Base-by-base conservation (phyloP, 2,329 filamentous ascomycete genomes). In the Sordariomycetes sp. region DNA sequence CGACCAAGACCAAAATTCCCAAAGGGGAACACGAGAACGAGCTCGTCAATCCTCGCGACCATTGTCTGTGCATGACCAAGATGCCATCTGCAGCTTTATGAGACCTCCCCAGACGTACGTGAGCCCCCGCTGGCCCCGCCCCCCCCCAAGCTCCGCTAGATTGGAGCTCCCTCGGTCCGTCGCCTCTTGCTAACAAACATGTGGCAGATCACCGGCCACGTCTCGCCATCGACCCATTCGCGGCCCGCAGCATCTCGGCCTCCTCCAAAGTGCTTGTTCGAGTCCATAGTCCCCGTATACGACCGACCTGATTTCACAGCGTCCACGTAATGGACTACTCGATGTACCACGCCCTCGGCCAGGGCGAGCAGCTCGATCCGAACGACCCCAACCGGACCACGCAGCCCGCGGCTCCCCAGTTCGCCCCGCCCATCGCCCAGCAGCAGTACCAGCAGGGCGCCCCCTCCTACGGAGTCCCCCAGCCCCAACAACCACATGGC, bases 271-370 rank as follows among this genome's bases (percentile, higher is more conserved):
- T n/a, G 15, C n/a, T 45, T n/a, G n/a, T n/a, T 13, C n/a, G 39
- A 15, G 15, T 6, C 28, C 28, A 32, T 32, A 15, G 17, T n/a
- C 39, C 15, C 39, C 12, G 15, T 45, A 45, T n/a, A 45, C n/a
- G n/a, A 17, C 39, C 15, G 7, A 17, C 13, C 6, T 17, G 10
- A 45, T 5, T 17, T 7, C 3, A 13, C 6, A 13, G 15, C 22
- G 24, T n/a, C 51, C 51, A 10, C 55, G 34, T 45, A 24, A 82
- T 82, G 79, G 77, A 81, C 62, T 76, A 79, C 65, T 68, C 74
- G 60, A 76, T 76, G 67, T 82, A 78, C 64, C 77, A 82, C 63
- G 70, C 76, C 65, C 72, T 81, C 56, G 80, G 79, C 53, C 78
- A 82, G 64, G 77, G 76, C 64, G 76, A 79, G 61, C 74, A 74